Conservation (phyloP, 1,139 yeast species). For the Protomyces lactucae-debilis region DNA sequence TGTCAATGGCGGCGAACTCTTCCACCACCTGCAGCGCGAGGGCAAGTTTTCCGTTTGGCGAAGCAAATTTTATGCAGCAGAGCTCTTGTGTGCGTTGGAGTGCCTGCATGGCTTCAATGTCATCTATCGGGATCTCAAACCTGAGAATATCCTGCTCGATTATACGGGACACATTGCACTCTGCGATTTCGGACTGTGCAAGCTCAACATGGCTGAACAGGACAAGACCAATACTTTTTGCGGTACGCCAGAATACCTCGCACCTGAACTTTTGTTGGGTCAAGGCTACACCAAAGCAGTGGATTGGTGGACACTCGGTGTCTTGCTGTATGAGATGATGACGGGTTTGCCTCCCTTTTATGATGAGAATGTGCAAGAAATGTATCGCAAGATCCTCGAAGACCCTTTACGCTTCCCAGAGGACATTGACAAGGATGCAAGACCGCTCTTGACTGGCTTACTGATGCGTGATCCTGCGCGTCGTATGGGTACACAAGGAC, state of each 20-base stretch:
- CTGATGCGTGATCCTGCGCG: slow-evolving; percentile 79
- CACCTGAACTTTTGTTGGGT: slow-evolving; percentile 86
- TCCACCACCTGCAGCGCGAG: slow-evolving; percentile 87
- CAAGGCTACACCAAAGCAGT: slow-evolving; percentile 94
- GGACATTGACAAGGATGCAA: slow-evolving; percentile 83
- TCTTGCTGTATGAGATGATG: slow-evolving; percentile 87
- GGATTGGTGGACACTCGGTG: slow-evolving; percentile 99
- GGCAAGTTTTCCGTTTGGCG: slow-evolving; percentile 86
- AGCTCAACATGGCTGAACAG: slow-evolving; percentile 81
- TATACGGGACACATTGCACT: slow-evolving; percentile 96
- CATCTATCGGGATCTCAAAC: slow-evolving; percentile 90
- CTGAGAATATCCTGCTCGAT: slow-evolving; percentile 87
- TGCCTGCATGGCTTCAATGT: slow-evolving; percentile 85
- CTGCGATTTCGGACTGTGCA: slow-evolving; percentile 95
- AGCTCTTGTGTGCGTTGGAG: slow-evolving; percentile 84
- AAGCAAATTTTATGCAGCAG: slow-evolving; percentile 90
- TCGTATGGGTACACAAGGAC: slow-evolving; percentile 75
- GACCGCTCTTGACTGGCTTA: slow-evolving; percentile 68
- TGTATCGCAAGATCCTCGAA: slow-evolving; percentile 89
- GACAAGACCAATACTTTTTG: slow-evolving; percentile 89
- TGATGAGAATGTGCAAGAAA: slow-evolving; percentile 87
- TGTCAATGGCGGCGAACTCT: slow-evolving; percentile 95
- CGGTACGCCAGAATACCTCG: slow-evolving; percentile 94
- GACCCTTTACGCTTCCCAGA: slow-evolving; percentile 86
- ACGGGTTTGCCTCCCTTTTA: slow-evolving; percentile 96